phyloP scores from a whole-genome alignment of 805 yeast species.

The Ogataea chonburiensis region DNA sequence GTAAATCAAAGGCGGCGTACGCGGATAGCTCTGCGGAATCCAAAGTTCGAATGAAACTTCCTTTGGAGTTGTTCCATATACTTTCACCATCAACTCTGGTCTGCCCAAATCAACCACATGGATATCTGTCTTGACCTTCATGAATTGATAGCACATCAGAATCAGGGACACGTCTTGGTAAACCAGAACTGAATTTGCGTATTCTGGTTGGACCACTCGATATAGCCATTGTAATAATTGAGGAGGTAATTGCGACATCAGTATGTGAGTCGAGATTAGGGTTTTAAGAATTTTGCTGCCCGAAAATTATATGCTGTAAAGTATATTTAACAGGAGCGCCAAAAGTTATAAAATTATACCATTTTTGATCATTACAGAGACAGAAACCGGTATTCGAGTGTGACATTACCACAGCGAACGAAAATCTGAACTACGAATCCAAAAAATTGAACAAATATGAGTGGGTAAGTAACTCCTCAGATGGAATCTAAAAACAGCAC shows the following conservation, averaged over 20 bases:
- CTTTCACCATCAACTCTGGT: constrained; percentile 56
- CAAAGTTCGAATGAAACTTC: constrained; percentile 68
- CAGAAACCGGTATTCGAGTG: neutral
- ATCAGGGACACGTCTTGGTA: constrained; percentile 63
- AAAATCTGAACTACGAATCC: neutral
- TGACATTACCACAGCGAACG: neutral
- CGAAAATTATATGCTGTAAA: constrained; percentile 10
- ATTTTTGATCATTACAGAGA: no score
- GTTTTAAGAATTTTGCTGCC: constrained; percentile 7
- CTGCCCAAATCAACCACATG: constrained; percentile 57
- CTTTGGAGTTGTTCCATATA: constrained; percentile 57
- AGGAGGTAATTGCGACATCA: constrained; percentile 33
- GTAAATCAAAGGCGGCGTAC: constrained; percentile 62
- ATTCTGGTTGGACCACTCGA: constrained; percentile 57
- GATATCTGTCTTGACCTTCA: constrained; percentile 70
- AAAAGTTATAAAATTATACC: no score
- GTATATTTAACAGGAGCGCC: constrained; percentile 2
- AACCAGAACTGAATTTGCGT: constrained; percentile 52
- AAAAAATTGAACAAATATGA: constrained; percentile 33
- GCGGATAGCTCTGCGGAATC: constrained; percentile 74
- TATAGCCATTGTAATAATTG: constrained; percentile 56
- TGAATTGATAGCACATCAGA: constrained; percentile 48
- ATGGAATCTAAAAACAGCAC: neutral
- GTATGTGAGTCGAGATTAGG: neutral
- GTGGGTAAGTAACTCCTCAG: constrained; percentile 40